Base-by-base conservation (phyloP, 371 early-diverging fungal genomes). In the Syncephalis fuscata region DNA sequence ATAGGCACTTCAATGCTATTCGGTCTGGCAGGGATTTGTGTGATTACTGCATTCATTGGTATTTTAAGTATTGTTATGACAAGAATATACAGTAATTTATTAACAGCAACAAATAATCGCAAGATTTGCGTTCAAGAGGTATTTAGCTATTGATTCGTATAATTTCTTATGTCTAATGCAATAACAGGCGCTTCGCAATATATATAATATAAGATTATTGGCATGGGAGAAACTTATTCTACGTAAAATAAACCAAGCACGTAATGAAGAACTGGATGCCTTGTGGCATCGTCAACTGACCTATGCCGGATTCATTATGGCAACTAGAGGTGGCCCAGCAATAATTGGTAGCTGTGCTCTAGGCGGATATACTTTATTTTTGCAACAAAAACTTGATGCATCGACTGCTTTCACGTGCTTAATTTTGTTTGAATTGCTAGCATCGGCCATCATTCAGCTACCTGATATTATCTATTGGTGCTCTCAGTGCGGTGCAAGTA, bases 121-220 rank as follows among this genome's bases (percentile, higher is more conserved):
- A 67, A 66, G 45, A 57, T 59, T 14, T 46, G 66, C 1, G 51
- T 69, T 36, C 68, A 70, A 32, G 58, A 74, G 54, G 65, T 70
- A 20, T 38, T 22, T 32, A 16, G 5, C 37, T 39, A 36, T 3
- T 46, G 17, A 15, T 15, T n/a, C 45, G 26, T 20, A 21, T 26
- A 26, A 40, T 39, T 37, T 20, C 9, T 14, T 9, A 1, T n/a
- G 27, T 46, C 21, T 7, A 10, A 15, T 21, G 16, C 45, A 65
- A 37, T 60, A 56, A 41, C 75, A 85, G 59, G 24, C 76, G 11
- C 52, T 80, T 5, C 71, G 74, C 50, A 76, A 75, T 8, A 76
- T 80, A 45, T 73, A 76, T 15, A 74, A 74, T 51, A 74, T 80
- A 59, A 77, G 77, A 48, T 76, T 76, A 48, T 77, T 77, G 62